These are phyloP conservation scores for Kitagawia praeruptora DNA, from an alignment of 129 eudicot species.

Conservation along the genomic window DNA sequence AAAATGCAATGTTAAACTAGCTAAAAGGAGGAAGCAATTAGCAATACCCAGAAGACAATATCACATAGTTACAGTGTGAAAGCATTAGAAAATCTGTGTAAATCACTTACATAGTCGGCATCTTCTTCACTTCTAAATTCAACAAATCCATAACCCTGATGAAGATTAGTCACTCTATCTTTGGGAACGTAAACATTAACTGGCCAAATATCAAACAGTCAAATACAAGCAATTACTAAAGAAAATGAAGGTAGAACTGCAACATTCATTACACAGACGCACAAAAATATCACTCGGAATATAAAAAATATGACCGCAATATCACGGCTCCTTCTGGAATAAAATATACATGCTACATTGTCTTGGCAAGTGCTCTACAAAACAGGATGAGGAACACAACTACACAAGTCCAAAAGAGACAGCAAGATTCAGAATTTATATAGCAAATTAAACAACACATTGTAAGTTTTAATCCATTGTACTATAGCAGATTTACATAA, in stretches of 20 bases:
- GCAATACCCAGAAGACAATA: not conserved
- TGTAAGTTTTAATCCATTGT: not conserved
- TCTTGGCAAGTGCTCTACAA: not conserved
- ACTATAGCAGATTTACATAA: not conserved
- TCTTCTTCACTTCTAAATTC: conserved; percentile 99
- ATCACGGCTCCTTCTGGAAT: not conserved
- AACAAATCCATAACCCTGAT: conserved; percentile 98
- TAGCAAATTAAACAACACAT: not conserved
- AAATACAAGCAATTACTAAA: not conserved
- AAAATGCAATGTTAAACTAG: not conserved
- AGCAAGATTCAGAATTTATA: not conserved
- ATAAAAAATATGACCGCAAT: not conserved
- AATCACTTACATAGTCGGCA: conserved; percentile 81
- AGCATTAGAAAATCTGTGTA: conserved; percentile 7
- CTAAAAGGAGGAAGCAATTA: not conserved
- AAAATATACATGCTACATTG: not conserved
- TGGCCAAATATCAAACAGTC: conserved; percentile 7
- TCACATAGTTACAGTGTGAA: conserved; percentile 2
- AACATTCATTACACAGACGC: not conserved
- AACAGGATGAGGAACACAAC: not conserved
- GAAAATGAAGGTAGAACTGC: not conserved
- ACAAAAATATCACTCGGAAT: not conserved
- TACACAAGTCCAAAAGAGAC: not conserved
- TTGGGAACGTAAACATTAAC: conserved; percentile 96
- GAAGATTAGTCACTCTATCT: conserved; percentile 96